Percentiles rank a stretch among this genome's conserved stretches.
phyloP scores from a whole-genome alignment of 2,329 filamentous ascomycete species.

The Cladosporium sphaerospermum region DNA sequence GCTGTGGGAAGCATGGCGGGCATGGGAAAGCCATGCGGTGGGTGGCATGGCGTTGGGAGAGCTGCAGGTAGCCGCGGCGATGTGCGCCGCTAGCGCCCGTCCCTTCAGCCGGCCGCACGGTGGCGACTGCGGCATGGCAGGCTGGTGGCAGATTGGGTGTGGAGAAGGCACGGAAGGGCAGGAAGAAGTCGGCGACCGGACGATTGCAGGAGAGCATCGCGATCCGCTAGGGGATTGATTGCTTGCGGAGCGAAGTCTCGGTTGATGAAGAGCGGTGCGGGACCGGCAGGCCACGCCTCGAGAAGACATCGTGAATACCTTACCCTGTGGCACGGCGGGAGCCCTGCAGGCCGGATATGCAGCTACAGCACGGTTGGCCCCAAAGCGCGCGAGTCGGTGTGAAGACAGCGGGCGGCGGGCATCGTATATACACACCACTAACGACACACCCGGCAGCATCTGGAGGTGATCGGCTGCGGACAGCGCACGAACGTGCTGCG shows the following conservation, averaged over 20 bases:
- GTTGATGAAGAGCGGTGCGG: too few species aligned
- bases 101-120: constrained; percentile 3
- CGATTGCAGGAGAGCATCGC: neutral
- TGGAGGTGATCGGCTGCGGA: neutral
- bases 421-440: too few species aligned
- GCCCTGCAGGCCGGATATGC: neutral
- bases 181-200: neutral
- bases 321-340: neutral
- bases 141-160: constrained; percentile 8
- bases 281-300: too few species aligned
- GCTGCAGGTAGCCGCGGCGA: constrained; percentile 4
- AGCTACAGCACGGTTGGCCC: constrained; percentile 1
- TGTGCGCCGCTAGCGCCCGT: constrained; percentile 5
- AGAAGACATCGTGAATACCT: neutral
- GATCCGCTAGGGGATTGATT: too few species aligned
- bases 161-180: neutral
- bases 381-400: constrained; percentile 7
- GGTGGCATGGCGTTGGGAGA: constrained; percentile 10
- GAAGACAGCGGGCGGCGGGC: neutral
- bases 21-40: too few species aligned
- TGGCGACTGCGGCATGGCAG: constrained; percentile 3
- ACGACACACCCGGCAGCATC: too few species aligned
- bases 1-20: neutral
- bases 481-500: constrained; percentile 6
- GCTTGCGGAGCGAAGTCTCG: too few species aligned